Evolutionary conservation across 441 rosid genomes (phyloP), one percentile per base, ranked within the genome.

Genomic region (California macrophylla): DNA sequence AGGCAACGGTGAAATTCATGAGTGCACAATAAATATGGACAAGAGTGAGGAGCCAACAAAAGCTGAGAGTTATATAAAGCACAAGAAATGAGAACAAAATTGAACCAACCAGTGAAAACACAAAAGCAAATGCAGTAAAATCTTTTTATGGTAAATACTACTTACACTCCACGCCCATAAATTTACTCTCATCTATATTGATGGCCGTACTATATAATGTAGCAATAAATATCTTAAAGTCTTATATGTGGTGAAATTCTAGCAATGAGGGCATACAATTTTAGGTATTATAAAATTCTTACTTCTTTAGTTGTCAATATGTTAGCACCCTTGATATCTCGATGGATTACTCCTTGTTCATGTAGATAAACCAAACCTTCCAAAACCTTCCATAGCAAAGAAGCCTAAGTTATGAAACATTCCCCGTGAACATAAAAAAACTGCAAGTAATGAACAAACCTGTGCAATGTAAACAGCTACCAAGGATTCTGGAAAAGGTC

Each of bases 251-350:
- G 64, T 60, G 64, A 13, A 25, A 60, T 12, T 23, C 29, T 60
- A 60, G 30, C 32, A 60, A 15, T 60, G 32, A 25, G 32, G 30
- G 34, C 20, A 21, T 54, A 24, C 32, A 25, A 18, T 60, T 60
- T 10, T 26, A 25, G 16, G 34, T 60, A 34, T 25, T 25, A 25
- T 28, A 13, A 15, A 60, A 60, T 60, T 21, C 72, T 68, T 68
- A 92, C 99, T 92, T 95, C 98, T 77, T 95, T 95, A 21, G 99
- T 95, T 6, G 96, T 90, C 84, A 95, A 82, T 72, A 95, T 95
- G 80, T 92, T 95, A 74, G 99, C 99, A 64, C 99, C 99, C 80
- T 95, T 95, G 77, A 95, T 95, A 87, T 95, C 99, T 61, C 99
- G 91, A 83, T 95, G 99, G 69, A 95, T 95, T 72, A 95, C 98